Percentiles rank a stretch among this genome's conserved stretches.
Conservation (phyloP, 2,329 filamentous ascomycete species). For the Clonostachys rosea region DNA sequence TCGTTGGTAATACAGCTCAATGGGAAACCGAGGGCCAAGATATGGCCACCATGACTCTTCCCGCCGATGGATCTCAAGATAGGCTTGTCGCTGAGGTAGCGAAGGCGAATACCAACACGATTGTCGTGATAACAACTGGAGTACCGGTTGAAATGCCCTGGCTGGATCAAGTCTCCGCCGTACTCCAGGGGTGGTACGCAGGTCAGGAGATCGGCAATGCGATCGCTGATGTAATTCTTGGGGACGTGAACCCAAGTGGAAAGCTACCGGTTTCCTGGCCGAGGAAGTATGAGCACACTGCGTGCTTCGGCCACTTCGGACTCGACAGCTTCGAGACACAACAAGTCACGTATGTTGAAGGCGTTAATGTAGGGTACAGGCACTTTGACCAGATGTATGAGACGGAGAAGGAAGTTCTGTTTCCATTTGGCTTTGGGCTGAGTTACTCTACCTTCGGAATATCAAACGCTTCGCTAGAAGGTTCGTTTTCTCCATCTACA, state of each 20-base stretch:
- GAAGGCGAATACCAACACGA: slow-evolving; percentile 60
- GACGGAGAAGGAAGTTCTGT: slow-evolving; percentile 46
- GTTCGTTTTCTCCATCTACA: no score
- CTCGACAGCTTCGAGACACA: slow-evolving; percentile 40
- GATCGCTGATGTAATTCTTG: slow-evolving; percentile 63
- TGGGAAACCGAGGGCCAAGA: slow-evolving; percentile 65
- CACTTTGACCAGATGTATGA: slow-evolving; percentile 51
- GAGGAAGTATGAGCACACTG: slow-evolving; percentile 40
- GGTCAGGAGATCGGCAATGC: slow-evolving; percentile 69
- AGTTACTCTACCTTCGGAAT: slow-evolving; percentile 60
- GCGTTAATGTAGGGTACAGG: slow-evolving; percentile 63
- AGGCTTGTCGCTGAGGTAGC: slow-evolving; percentile 54
- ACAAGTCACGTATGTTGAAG: slow-evolving; percentile 57
- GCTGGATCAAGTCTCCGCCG: slow-evolving; percentile 36
- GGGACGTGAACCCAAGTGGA: slow-evolving; percentile 38
- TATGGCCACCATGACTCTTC: slow-evolving; percentile 63
- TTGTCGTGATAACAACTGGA: slow-evolving; percentile 69
- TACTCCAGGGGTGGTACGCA: slow-evolving; percentile 66
- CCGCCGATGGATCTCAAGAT: slow-evolving; percentile 44
- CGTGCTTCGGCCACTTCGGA: slow-evolving; percentile 1
- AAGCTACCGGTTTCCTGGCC: slow-evolving; percentile 6
- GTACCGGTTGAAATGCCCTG: slow-evolving; percentile 55
- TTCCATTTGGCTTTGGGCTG: slow-evolving; percentile 63
- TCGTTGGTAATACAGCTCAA: slow-evolving; percentile 54
- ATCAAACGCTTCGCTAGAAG: slow-evolving; percentile 14